Evolutionary conservation across 495 filamentous ascomycete species (phyloP).

Genomic region (Amniculicola lignicola): DNA sequence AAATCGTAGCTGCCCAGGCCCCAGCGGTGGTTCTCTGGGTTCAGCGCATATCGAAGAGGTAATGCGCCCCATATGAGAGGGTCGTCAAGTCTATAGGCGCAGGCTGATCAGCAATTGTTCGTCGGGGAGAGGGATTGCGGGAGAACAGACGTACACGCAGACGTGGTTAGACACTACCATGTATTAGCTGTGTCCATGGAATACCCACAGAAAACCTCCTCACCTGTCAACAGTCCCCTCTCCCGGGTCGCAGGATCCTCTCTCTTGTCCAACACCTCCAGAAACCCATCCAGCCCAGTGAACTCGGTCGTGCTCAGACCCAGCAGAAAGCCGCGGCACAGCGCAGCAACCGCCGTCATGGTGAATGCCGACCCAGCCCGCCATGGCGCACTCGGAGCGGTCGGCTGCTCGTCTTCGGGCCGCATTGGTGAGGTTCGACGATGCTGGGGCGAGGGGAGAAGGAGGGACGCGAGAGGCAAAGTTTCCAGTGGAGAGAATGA

Average conservation of each 20-base stretch:
- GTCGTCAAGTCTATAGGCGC: conserved; percentile 72
- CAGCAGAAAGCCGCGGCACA: conserved; percentile 41
- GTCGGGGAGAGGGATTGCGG: neutral
- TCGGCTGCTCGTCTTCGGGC: conserved; percentile 30
- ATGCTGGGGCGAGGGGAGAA: neutral
- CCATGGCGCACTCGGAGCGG: conserved; percentile 35
- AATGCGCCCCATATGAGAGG: conserved; percentile 88
- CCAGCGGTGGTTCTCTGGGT: conserved; percentile 76
- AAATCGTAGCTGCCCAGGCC: conserved; percentile 88
- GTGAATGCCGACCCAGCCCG: conserved; percentile 34
- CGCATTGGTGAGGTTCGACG: conserved; percentile 28
- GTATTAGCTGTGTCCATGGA: neutral
- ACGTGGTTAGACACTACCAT: conserved; percentile 84
- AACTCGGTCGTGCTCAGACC: conserved; percentile 51
- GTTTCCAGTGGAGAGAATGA: too few species aligned
- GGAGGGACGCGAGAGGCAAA: conserved; percentile 7
- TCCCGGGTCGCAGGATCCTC: conserved; percentile 64
- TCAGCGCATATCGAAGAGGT: conserved; percentile 65
- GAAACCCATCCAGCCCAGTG: conserved; percentile 68
- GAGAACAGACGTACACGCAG: conserved; percentile 75
- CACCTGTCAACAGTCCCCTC: conserved; percentile 84
- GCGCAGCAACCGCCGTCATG: conserved; percentile 37
- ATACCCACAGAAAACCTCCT: neutral
- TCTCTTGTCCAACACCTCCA: conserved; percentile 70
- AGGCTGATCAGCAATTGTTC: conserved; percentile 6